Evolutionary conservation across 2,329 filamentous ascomycete genomes (phyloP), one percentile per base, ranked within the genome.

Genomic region (Drechslerella stenobrocha): DNA sequence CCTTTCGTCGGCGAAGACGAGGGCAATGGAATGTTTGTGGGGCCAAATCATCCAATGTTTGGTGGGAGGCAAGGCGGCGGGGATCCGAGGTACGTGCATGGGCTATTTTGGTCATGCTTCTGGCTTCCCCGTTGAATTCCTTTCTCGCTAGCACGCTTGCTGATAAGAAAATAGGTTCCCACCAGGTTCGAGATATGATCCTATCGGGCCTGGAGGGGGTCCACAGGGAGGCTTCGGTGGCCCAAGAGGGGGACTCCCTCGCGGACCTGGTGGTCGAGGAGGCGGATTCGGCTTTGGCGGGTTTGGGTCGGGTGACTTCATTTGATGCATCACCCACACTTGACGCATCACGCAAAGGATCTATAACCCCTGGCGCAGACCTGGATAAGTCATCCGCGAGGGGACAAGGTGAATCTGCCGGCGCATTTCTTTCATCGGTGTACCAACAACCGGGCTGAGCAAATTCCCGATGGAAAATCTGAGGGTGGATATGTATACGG

Each of bases 111-210:
- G 7, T 44, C 24, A n/a, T 15, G 47, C 30, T 35, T 46, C 15
- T n/a, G 11, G 6, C 23, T 32, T 50, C 4, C 4, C 26, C 15
- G 13, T 7, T 1, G 11, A 42, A n/a, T 18, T n/a, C 7, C 34
- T 34, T 6, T 28, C 22, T 53, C 50, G 53, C 20, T 37, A 51
- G 22, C 40, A 77, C 11, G 80, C 79, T 0, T 87, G 82, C 73
- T 83, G 91, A 74, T 85, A 42, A 37, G 63, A 34, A 48, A 40
- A 30, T 1, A 87, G 86, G 74, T 86, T 84, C 24, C 93, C 93
- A 2, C 90, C 90, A 1, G 93, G 93, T 0, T 87, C 90, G n/a
- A 81, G 93, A 70, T 97, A 90, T 78, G 93, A 97, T 79, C 92
- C 92, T 1, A 77, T 91, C 20, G 88, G 88, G 0, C 90, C 89